Conservation (phyloP, 345 rosid species). For the Aurinia saxatilis region DNA sequence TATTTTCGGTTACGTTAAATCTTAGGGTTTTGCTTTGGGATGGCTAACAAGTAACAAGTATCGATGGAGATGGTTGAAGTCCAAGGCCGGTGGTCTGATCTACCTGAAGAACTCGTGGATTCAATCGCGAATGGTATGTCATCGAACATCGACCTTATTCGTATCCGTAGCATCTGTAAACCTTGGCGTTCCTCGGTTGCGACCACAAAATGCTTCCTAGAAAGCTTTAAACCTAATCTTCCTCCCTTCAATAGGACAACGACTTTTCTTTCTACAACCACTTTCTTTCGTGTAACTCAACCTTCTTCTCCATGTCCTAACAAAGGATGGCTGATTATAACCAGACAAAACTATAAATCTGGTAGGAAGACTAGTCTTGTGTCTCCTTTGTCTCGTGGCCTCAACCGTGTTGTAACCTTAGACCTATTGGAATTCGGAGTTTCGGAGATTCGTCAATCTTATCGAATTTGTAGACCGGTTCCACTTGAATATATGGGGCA, state of each 20-base stretch:
- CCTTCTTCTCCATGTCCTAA: neutral
- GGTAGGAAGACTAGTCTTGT: neutral
- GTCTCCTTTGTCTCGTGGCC: slow-evolving; percentile 1
- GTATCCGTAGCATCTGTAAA: slow-evolving; percentile 19
- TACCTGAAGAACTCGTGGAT: slow-evolving; percentile 8
- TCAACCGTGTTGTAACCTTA: neutral
- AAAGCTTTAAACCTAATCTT: neutral
- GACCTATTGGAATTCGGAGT: slow-evolving; percentile 12
- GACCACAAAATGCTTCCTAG: neutral
- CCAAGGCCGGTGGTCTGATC: neutral
- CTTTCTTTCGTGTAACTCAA: slow-evolving; percentile 1
- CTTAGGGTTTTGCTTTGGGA: too few relatives aligned
- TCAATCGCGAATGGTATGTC: neutral
- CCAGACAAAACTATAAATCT: neutral
- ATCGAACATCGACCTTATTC: slow-evolving; percentile 16
- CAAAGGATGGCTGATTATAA: slow-evolving; percentile 27
- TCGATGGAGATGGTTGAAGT: neutral
- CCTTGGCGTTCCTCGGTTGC: slow-evolving; percentile 8
- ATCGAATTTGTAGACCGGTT: too few relatives aligned
- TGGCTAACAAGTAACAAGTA: neutral
- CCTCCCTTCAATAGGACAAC: neutral
- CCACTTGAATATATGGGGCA: too few relatives aligned
- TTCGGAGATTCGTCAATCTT: slow-evolving; percentile 11
- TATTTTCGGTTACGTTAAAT: too few relatives aligned
- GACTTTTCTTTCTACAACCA: neutral